Base-by-base conservation (phyloP, 805 yeast genomes). In the Cyberlindnera xylosilytica region DNA sequence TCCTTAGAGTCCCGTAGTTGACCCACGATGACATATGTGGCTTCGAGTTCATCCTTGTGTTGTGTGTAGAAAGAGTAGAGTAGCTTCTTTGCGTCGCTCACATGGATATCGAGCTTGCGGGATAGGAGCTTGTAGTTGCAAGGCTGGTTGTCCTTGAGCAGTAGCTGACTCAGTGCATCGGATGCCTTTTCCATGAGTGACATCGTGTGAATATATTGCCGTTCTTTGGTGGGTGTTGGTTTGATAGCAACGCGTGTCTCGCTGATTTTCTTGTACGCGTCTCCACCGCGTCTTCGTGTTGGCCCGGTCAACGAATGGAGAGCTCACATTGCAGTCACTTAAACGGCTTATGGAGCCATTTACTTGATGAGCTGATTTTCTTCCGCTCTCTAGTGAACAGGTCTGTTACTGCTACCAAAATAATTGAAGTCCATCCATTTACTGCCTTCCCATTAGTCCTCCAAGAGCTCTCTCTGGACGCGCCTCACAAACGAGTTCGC, bases 11-110 rank as follows among this genome's bases (percentile, higher is more conserved):
- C 56, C n/a, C 45, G 28, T 2, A 41, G 32, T 6, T 32, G 45
- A 0, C 81, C 81, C 1, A 65, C 56, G 12, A 72, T 65, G 3
- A 73, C 50, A 46, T 68, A 74, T 0, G 70, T 59, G 0, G 76
- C 76, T 4, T 60, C 52, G 7, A 75, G 41, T 30, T 62, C 57
- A 15, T 64, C 57, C 40, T 53, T 57, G 48, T 74, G 67, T 26
- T 61, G 50, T 6, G 51, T 47, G 48, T 66, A 71, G 52, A 64
- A 76, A 4, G 65, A 56, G 46, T 60, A 60, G 20, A 76, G 61
- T 6, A 66, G 41, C 19, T 41, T 49, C 50, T 74, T 76, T 13
- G 80, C 67, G 26, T 62, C 62, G 18, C 53, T 36, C 2, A 62
- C 65, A 36, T 69, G 66, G 9, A 74, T 55, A n/a, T 57, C 56